These are phyloP conservation scores for Termitomyces sp. DNA, from an alignment of 768 basidiomycete genomes.

Conservation along the genomic window DNA sequence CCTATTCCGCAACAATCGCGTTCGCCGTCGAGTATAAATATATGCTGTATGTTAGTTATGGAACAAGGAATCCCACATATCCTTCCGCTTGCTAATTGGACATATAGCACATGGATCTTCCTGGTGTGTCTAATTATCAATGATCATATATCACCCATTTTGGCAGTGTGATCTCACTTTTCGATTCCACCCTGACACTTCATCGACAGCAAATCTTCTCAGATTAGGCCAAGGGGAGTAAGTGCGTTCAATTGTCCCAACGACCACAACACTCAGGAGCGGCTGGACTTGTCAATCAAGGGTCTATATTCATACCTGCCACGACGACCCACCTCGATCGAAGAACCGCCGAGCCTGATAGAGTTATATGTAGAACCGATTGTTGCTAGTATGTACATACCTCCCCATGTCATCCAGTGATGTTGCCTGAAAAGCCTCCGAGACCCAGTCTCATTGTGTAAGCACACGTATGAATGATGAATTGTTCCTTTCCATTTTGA, in stretches of 20 bases:
- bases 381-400: background rate
- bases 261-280: background rate
- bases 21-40: background rate
- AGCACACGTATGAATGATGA: background rate
- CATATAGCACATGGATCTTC: background rate
- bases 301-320: background rate
- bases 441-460: background rate
- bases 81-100: background rate
- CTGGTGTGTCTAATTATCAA: background rate
- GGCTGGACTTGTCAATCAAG: constrained; percentile 4
- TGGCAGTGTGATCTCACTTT: background rate
- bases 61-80: background rate
- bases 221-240: constrained; percentile 3
- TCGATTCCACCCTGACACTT: background rate
- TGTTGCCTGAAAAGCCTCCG: background rate
- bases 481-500: background rate
- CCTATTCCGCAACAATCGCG: background rate
- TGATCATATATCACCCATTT: background rate
- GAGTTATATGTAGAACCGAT: constrained; percentile 8
- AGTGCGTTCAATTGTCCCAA: no score
- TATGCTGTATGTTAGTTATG: background rate
- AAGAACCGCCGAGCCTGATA: constrained; percentile 16
- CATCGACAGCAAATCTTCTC: background rate
- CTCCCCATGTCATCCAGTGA: background rate
- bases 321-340: constrained; percentile 14